Evolutionary conservation across 805 yeast species (phyloP).

Genomic region (Lipomyces mesembrius): DNA sequence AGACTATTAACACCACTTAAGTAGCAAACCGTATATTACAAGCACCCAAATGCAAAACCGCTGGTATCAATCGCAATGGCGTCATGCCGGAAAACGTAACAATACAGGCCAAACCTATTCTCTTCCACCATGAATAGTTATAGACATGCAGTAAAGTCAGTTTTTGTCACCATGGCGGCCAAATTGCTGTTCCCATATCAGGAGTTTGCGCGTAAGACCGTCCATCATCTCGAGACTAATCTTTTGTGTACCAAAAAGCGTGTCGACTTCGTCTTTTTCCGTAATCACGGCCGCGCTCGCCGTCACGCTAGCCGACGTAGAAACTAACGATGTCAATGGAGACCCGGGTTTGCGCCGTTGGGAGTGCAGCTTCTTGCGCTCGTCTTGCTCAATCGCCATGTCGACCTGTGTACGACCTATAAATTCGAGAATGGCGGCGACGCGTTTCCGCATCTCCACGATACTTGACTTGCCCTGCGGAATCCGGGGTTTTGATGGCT

Average conservation of each 20-base stretch:
- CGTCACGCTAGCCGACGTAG: slow-evolving; percentile 11
- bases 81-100: not conserved
- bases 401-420: slow-evolving; percentile 86
- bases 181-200: slow-evolving; percentile 79
- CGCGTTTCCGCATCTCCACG: slow-evolving; percentile 84
- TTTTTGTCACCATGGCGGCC: slow-evolving; percentile 51
- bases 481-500: slow-evolving; percentile 79
- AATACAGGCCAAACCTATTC: not conserved
- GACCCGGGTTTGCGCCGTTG: slow-evolving; percentile 38
- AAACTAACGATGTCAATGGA: not conserved
- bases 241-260: slow-evolving; percentile 56
- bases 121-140: not conserved
- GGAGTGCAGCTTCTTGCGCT: slow-evolving; percentile 55
- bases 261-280: slow-evolving; percentile 44
- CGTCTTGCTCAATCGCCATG: slow-evolving; percentile 71
- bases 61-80: not conserved
- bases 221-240: slow-evolving; percentile 72
- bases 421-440: slow-evolving; percentile 89
- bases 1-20: not conserved
- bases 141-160: not conserved
- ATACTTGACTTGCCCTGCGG: slow-evolving; percentile 78
- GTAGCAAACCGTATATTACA: slow-evolving; percentile 1
- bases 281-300: slow-evolving; percentile 12
- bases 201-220: slow-evolving; percentile 67
- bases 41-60: not conserved